Conservation (phyloP, 2,329 filamentous ascomycete genomes). For the Pseudophaeomoniella oleicola region DNA sequence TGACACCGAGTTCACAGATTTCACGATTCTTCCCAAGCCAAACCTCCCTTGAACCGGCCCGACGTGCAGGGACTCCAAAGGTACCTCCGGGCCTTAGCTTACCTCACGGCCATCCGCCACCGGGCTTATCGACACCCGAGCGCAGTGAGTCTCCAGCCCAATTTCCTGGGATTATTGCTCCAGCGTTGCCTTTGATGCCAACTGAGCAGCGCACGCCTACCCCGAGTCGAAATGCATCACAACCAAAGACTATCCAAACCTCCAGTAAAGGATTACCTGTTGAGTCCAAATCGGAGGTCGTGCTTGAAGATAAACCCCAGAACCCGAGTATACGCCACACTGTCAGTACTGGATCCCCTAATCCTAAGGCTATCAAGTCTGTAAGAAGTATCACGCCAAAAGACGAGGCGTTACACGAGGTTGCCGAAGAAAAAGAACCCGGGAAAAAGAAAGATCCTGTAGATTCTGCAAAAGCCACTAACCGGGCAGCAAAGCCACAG, state of each 20-base stretch:
- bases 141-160: constrained; percentile 15
- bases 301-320: background rate
- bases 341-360: background rate
- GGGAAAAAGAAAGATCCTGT: too few relatives aligned
- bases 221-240: background rate
- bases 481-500: constrained; percentile 5
- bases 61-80: constrained; percentile 22
- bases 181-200: constrained; percentile 16
- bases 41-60: constrained; percentile 9
- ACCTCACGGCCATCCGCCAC: constrained; percentile 23
- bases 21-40: constrained; percentile 17
- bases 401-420: constrained; percentile 4
- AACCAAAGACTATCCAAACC: too few relatives aligned
- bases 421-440: constrained; percentile 5
- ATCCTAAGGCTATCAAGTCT: background rate
- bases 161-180: constrained; percentile 9
- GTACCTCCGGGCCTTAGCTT: constrained; percentile 26
- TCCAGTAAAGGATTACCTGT: too few relatives aligned
- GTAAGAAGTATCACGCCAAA: background rate
- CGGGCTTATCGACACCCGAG: constrained; percentile 15
- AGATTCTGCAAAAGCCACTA: constrained; percentile 6
- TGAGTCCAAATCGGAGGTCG: background rate
- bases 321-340: background rate
- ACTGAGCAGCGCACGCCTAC: constrained; percentile 12
- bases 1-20: constrained; percentile 19